Conservation (phyloP, 345 rosid genomes). For the Melaleuca quinquenervia region DNA sequence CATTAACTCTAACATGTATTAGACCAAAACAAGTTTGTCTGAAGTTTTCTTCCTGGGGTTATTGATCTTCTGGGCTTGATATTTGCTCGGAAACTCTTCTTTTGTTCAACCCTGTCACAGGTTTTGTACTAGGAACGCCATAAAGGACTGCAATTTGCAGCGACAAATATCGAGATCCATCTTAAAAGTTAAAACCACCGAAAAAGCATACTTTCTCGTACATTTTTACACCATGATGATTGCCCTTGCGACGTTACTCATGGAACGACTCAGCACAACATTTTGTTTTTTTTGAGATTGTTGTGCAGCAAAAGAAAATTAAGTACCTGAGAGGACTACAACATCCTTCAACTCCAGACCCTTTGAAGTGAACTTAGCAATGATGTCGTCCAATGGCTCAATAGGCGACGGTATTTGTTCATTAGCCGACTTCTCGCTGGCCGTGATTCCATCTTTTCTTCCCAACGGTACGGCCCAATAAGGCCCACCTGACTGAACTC, state of each 20-base stretch:
- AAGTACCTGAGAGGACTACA: slow-evolving; percentile 77
- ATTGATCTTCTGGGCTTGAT: too few relatives aligned
- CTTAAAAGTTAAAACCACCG: neutral
- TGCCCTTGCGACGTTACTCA: too few relatives aligned
- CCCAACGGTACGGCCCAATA: slow-evolving; percentile 59
- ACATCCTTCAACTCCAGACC: slow-evolving; percentile 86
- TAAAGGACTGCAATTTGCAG: too few relatives aligned
- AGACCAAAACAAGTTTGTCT: neutral
- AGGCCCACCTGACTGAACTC: slow-evolving; percentile 66
- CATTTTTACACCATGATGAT: too few relatives aligned
- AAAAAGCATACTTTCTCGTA: too few relatives aligned
- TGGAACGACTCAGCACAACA: too few relatives aligned
- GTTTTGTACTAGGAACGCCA: too few relatives aligned
- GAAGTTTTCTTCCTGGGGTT: neutral
- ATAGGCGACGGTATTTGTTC: slow-evolving; percentile 66
- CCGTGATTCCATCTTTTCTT: slow-evolving; percentile 51
- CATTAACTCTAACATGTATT: neutral
- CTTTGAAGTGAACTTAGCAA: slow-evolving; percentile 60
- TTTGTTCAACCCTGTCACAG: neutral
- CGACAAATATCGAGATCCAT: neutral
- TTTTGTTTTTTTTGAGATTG: too few relatives aligned
- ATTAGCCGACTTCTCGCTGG: slow-evolving; percentile 57
- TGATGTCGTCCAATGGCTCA: slow-evolving; percentile 50
- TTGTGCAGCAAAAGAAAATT: neutral
- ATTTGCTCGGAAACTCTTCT: neutral